Percentiles rank a stretch among this genome's conserved stretches.
These are phyloP conservation scores for Eruca vesicaria DNA, from an alignment of 441 rosid genomes.

Conservation along the genomic window DNA sequence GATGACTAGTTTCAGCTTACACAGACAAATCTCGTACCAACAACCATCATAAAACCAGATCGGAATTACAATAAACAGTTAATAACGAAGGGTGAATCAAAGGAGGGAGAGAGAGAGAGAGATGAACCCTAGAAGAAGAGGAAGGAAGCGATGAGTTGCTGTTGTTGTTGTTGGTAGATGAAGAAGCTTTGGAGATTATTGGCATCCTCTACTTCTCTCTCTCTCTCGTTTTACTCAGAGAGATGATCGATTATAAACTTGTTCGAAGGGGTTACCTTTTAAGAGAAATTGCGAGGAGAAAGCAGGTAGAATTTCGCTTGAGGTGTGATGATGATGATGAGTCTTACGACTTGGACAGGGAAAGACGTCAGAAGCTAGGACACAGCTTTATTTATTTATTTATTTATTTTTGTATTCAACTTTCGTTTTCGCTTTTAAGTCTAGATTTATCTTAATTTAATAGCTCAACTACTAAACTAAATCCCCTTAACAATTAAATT, in stretches of 20 bases:
- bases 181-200: slow-evolving; percentile 76
- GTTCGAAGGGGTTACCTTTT: background rate
- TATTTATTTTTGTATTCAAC: background rate
- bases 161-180: slow-evolving; percentile 49
- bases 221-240: slow-evolving; percentile 6
- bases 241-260: slow-evolving; percentile 6
- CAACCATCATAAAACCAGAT: slow-evolving; percentile 5
- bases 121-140: slow-evolving; percentile 53
- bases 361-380: slow-evolving; percentile 24
- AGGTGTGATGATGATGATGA: slow-evolving; percentile 39
- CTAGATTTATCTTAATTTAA: background rate
- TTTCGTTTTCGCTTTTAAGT: slow-evolving; percentile 17
- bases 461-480: slow-evolving; percentile 26
- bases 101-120: background rate
- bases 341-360: slow-evolving; percentile 38
- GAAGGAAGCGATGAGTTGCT: slow-evolving; percentile 46
- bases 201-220: slow-evolving; percentile 44
- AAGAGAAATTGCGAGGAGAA: slow-evolving; percentile 12
- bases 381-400: background rate
- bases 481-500: background rate
- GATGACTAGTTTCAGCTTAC: background rate
- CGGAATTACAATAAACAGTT: background rate
- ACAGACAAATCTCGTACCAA: background rate
- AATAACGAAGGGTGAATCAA: slow-evolving; percentile 3
- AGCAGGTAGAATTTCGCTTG: slow-evolving; percentile 12